These are phyloP conservation scores for Pestalotiopsis sp. DNA, from an alignment of 2,329 filamentous ascomycete species.

Conservation along the genomic window DNA sequence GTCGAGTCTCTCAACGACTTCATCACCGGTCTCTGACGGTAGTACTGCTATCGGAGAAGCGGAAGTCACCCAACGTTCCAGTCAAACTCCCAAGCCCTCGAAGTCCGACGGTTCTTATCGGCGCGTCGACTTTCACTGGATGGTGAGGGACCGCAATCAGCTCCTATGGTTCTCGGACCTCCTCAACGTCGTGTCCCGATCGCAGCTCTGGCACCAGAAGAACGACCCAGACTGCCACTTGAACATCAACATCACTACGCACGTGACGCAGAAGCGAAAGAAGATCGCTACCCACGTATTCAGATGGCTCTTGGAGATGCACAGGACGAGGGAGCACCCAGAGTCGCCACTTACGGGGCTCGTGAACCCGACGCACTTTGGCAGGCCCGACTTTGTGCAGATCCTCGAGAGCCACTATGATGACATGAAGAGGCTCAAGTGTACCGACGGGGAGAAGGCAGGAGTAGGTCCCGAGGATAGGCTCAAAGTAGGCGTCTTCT, in stretches of 20 bases:
- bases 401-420: conserved; percentile 58
- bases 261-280: conserved; percentile 58
- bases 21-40: not conserved
- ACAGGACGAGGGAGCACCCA: conserved; percentile 52
- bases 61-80: not conserved
- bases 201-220: conserved; percentile 40
- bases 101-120: conserved; percentile 35
- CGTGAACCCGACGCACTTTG: conserved; percentile 55
- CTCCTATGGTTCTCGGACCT: conserved; percentile 61
- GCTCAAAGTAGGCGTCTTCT: conserved; percentile 57
- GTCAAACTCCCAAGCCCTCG: conserved; percentile 16
- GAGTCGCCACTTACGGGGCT: conserved; percentile 57
- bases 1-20: not conserved
- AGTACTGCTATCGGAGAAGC: not conserved
- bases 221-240: conserved; percentile 37
- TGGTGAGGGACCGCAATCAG: conserved; percentile 58
- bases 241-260: conserved; percentile 57
- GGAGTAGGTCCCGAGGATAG: conserved; percentile 32
- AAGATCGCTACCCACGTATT: conserved; percentile 57
- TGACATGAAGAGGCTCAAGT: conserved; percentile 46
- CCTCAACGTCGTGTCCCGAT: conserved; percentile 49
- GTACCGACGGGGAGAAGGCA: conserved; percentile 6
- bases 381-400: conserved; percentile 52
- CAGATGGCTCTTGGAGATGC: conserved; percentile 58
- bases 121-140: conserved; percentile 63